phyloP scores from a whole-genome alignment of 208 protist genomes.

The Acanthamoeba triangularis region DNA sequence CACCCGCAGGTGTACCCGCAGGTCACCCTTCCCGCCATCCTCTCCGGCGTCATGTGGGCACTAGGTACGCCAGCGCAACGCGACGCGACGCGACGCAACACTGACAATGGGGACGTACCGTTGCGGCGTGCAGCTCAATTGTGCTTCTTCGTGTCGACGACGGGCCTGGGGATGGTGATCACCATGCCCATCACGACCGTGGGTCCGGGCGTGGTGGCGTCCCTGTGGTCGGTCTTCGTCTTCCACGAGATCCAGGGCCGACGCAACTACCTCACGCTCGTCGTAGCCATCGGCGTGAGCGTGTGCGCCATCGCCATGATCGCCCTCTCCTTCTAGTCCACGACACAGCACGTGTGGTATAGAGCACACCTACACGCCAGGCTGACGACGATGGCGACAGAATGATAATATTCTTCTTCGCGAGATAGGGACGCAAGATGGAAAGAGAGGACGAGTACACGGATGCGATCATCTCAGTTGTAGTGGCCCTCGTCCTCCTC shows the following conservation, averaged over 20 bases:
- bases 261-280: slow-evolving; percentile 12
- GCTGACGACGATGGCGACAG: not conserved
- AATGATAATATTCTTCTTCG: not conserved
- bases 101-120: not conserved
- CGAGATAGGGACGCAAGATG: no score
- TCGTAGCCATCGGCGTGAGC: not conserved
- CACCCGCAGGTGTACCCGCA: slow-evolving; percentile 28
- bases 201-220: slow-evolving; percentile 34
- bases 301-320: not conserved
- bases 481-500: not conserved
- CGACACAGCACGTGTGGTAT: not conserved
- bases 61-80: not conserved
- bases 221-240: slow-evolving; percentile 36
- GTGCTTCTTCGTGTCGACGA: not conserved
- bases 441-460: no score
- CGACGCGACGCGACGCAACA: not conserved
- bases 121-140: not conserved
- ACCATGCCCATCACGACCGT: slow-evolving; percentile 42
- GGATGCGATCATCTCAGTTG: no score
- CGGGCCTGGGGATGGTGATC: slow-evolving; percentile 40
- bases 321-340: not conserved
- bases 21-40: slow-evolving; percentile 24
- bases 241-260: slow-evolving; percentile 52
- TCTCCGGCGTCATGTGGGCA: slow-evolving; percentile 30
- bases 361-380: not conserved